Base-by-base conservation (phyloP, 2,329 filamentous ascomycete genomes). In the Pestalotiopsis sp. region DNA sequence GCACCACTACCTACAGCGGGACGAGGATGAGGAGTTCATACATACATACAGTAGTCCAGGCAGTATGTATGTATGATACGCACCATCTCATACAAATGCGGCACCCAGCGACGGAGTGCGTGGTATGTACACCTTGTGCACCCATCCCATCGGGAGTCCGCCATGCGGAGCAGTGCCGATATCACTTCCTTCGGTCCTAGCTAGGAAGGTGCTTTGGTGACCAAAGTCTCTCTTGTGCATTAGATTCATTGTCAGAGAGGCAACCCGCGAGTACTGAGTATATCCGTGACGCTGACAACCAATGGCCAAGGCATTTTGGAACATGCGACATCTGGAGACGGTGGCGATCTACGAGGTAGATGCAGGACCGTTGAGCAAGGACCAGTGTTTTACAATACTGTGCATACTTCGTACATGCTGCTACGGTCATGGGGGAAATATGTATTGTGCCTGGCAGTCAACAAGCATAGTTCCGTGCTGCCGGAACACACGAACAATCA, bases 141-240 rank as follows among this genome's bases (percentile, higher is more conserved):
- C 57, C 57, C 57, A 59, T 59, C 57, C 57, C 27, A 59, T 59
- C 57, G 57, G 57, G 27, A 17, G 14, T 59, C 27, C 57, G 57
- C 23, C 57, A 39, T 39, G 59, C 59, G 27, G 9, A 62, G 27
- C 45, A 38, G 39, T 62, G 31, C 38, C 59, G 59, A 62, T 14
- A 62, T 62, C 27, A 62, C 59, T 36, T 62, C 17, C 25, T 23
- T 36, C 59, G 14, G 9, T 62, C 59, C 59, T 20, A 62, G 59
- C 59, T 62, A 36, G 59, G 59, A 27, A 62, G 59, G 59, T 62
- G 59, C 20, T 20, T 62, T 36, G 31, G 31, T 62, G 59, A 62
- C 59, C 45, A 52, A 39, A 39, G 13, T 36, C 20, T 39, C n/a
- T 39, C 59, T 41, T 27, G 27, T 62, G 27, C 59, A 62, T 62